These are phyloP conservation scores for Talaromyces liani DNA, from an alignment of 495 filamentous ascomycete genomes.

Conservation along the genomic window DNA sequence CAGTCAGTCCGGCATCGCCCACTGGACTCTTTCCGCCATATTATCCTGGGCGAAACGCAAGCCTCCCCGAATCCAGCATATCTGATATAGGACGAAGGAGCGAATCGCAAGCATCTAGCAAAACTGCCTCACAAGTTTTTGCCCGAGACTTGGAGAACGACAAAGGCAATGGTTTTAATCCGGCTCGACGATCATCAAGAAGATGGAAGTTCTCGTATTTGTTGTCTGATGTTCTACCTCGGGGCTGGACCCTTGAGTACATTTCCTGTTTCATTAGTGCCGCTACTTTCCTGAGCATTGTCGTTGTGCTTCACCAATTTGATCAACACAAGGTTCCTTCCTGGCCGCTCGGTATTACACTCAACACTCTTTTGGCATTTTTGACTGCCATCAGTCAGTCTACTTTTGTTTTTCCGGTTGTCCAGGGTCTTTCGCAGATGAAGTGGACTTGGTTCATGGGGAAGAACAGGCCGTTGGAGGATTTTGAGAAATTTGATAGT, in stretches of 20 bases:
- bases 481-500: constrained; percentile 5
- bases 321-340: constrained; percentile 31
- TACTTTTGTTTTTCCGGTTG: constrained; percentile 6
- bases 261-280: constrained; percentile 18
- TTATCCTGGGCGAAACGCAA: neutral
- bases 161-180: neutral
- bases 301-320: constrained; percentile 27
- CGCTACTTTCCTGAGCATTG: constrained; percentile 19
- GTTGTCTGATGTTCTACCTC: neutral
- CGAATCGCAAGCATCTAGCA: neutral
- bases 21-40: neutral
- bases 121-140: neutral
- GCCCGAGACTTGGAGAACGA: neutral
- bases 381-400: constrained; percentile 35
- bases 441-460: constrained; percentile 4
- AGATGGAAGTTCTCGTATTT: neutral
- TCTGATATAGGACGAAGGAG: neutral
- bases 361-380: constrained; percentile 40
- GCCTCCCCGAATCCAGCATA: neutral
- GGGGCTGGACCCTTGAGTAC: constrained; percentile 21
- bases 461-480: constrained; percentile 1
- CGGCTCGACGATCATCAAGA: neutral
- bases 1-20: neutral
- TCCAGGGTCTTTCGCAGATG: constrained; percentile 5
- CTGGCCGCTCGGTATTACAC: constrained; percentile 38